Conservation (phyloP, 352 stramenopile genomes). For the Globisporangium barbulae region DNA sequence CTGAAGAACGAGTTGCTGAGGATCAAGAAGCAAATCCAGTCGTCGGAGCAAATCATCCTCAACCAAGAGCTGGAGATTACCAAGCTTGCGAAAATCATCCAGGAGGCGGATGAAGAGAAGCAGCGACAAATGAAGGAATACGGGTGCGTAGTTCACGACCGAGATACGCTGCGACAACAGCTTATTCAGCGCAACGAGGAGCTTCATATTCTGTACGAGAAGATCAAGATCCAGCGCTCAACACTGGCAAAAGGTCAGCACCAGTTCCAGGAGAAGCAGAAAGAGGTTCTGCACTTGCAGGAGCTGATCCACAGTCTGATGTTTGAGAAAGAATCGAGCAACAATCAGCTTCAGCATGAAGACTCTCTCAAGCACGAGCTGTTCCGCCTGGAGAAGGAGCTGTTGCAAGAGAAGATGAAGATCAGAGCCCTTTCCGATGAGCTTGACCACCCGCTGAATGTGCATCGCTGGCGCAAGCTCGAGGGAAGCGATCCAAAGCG, state of each 20-base stretch:
- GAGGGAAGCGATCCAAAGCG: conserved; percentile 86
- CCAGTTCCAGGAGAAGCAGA: conserved; percentile 67
- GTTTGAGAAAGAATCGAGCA: conserved; percentile 59
- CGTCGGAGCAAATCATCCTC: conserved; percentile 83
- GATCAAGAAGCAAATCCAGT: conserved; percentile 90
- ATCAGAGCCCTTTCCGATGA: conserved; percentile 88
- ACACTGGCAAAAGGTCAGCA: conserved; percentile 74
- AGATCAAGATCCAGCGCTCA: conserved; percentile 91
- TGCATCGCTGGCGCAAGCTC: conserved; percentile 90
- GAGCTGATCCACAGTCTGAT: conserved; percentile 54
- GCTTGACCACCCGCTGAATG: conserved; percentile 89
- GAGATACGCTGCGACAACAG: conserved; percentile 81
- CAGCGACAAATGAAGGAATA: conserved; percentile 87
- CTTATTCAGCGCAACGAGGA: conserved; percentile 88
- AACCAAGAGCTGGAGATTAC: conserved; percentile 84
- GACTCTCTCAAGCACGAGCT: conserved; percentile 57
- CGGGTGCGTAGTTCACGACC: conserved; percentile 79
- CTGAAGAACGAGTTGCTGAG: conserved; percentile 89
- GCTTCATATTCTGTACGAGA: conserved; percentile 86
- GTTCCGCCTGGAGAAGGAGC: conserved; percentile 63
- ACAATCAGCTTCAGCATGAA: conserved; percentile 60
- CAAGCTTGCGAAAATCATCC: conserved; percentile 87
- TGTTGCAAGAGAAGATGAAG: conserved; percentile 84
- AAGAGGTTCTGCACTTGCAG: conserved; percentile 53
- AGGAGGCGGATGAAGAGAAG: conserved; percentile 89